Percentiles rank a stretch among this genome's conserved stretches.
Conservation (phyloP, 768 basidiomycete genomes). For the Suillus variegatus region DNA sequence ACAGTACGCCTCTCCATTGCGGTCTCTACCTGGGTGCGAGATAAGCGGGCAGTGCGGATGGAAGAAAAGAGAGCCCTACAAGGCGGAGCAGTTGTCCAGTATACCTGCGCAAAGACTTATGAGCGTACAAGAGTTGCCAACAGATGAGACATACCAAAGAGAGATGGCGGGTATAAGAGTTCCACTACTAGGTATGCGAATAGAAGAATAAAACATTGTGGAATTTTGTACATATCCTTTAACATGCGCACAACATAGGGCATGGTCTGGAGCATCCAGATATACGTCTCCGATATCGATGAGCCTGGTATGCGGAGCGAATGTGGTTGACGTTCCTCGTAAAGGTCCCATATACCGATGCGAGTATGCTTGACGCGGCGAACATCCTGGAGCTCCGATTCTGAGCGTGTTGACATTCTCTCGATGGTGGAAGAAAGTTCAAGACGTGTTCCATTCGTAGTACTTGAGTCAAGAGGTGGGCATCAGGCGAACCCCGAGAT, state of each 20-base stretch:
- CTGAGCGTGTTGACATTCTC: conserved; percentile 11
- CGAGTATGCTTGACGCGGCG: conserved; percentile 19
- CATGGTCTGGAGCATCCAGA: conserved; percentile 47
- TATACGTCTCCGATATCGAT: conserved; percentile 46
- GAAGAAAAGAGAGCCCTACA: too few relatives aligned
- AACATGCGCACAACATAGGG: conserved; percentile 71
- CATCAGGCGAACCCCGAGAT: not conserved
- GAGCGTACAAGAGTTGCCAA: too few relatives aligned
- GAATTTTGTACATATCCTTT: conserved; percentile 55
- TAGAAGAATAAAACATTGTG: too few relatives aligned
- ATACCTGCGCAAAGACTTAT: too few relatives aligned
- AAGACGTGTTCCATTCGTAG: not conserved
- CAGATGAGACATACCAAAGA: conserved; percentile 48
- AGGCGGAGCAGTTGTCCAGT: too few relatives aligned
- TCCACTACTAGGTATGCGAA: too few relatives aligned
- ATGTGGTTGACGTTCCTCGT: conserved; percentile 48
- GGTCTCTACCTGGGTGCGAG: too few relatives aligned
- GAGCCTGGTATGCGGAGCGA: conserved; percentile 37
- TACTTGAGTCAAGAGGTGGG: not conserved
- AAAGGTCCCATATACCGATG: conserved; percentile 52
- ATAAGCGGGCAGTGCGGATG: too few relatives aligned
- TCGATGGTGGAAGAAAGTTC: not conserved
- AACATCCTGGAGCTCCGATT: conserved; percentile 39
- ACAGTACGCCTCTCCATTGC: too few relatives aligned
- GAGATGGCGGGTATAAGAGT: conserved; percentile 54